These are phyloP conservation scores for Astrothelium subdiscretum DNA, from an alignment of 495 filamentous ascomycete genomes.

Conservation along the genomic window DNA sequence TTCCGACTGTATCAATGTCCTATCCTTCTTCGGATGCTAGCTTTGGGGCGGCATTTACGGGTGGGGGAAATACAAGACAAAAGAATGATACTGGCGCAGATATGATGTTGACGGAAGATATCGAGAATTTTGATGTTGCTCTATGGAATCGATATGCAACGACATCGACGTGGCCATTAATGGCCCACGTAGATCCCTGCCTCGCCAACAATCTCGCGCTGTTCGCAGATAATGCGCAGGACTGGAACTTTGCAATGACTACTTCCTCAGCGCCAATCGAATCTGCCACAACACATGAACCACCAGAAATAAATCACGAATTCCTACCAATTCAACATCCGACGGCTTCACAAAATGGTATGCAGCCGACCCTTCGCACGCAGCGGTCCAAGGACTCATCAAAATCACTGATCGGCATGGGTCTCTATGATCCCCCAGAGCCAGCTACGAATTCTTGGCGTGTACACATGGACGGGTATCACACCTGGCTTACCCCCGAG, in stretches of 20 bases:
- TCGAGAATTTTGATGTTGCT: background rate
- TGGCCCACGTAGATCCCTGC: background rate
- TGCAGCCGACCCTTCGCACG: background rate
- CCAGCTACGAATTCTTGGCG: constrained; percentile 30
- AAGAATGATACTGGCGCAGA: background rate
- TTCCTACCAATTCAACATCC: background rate
- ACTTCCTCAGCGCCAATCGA: background rate
- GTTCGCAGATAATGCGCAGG: background rate
- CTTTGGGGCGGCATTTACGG: background rate
- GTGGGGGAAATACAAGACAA: background rate
- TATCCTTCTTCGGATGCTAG: background rate
- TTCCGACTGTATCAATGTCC: background rate
- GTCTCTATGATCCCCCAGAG: constrained; percentile 63
- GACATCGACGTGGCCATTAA: background rate
- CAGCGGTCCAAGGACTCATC: background rate
- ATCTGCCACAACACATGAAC: background rate
- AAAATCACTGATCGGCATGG: constrained; percentile 70
- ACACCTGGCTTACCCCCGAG: constrained; percentile 24
- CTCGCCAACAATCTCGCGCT: background rate
- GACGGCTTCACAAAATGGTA: background rate
- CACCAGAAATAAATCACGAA: background rate
- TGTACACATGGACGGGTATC: constrained; percentile 24
- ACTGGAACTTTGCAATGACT: background rate
- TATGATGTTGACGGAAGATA: background rate
- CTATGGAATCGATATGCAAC: background rate